Percentiles rank a stretch among this genome's conserved stretches.
These are phyloP conservation scores for Curvularia spicifera DNA, from an alignment of 2,329 filamentous ascomycete species.

Conservation along the genomic window DNA sequence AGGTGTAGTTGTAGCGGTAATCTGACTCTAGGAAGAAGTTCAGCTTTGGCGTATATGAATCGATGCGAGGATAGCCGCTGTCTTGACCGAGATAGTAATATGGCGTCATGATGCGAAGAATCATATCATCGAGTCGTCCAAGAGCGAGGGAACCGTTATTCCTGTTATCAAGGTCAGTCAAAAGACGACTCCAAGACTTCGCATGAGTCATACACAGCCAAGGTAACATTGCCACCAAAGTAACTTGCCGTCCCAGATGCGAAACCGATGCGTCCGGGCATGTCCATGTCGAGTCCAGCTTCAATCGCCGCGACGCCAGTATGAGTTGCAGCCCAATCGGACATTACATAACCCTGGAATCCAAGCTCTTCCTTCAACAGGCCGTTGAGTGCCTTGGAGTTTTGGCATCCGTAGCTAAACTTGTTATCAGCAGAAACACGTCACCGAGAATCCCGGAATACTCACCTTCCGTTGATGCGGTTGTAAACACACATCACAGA, in stretches of 20 bases:
- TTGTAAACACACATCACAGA: slow-evolving; percentile 60
- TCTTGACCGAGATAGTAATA: slow-evolving; percentile 54
- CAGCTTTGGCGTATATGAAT: slow-evolving; percentile 35
- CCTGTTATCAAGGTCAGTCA: too few species aligned
- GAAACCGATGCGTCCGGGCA: slow-evolving; percentile 45
- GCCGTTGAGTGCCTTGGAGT: slow-evolving; percentile 54
- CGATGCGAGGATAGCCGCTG: slow-evolving; percentile 43
- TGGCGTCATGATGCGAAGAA: slow-evolving; percentile 53
- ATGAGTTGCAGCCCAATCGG: slow-evolving; percentile 55
- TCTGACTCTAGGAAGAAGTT: slow-evolving; percentile 24
- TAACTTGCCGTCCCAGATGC: too few species aligned
- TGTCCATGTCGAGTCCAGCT: slow-evolving; percentile 59
- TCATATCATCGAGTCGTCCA: slow-evolving; percentile 55
- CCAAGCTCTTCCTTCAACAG: slow-evolving; percentile 60
- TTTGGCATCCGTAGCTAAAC: slow-evolving; percentile 33
- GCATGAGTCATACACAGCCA: too few species aligned
- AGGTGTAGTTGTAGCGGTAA: slow-evolving; percentile 42
- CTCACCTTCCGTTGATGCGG: slow-evolving; percentile 37
- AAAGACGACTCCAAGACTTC: too few species aligned
- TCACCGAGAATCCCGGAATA: too few species aligned
- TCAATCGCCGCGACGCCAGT: slow-evolving; percentile 53
- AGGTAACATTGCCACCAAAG: too few species aligned
- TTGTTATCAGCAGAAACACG: slow-evolving; percentile 14
- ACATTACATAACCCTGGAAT: slow-evolving; percentile 53
- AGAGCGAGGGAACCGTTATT: slow-evolving; percentile 51